phyloP scores from a whole-genome alignment of 352 stramenopile species.

The Aphanomyces astaci region DNA sequence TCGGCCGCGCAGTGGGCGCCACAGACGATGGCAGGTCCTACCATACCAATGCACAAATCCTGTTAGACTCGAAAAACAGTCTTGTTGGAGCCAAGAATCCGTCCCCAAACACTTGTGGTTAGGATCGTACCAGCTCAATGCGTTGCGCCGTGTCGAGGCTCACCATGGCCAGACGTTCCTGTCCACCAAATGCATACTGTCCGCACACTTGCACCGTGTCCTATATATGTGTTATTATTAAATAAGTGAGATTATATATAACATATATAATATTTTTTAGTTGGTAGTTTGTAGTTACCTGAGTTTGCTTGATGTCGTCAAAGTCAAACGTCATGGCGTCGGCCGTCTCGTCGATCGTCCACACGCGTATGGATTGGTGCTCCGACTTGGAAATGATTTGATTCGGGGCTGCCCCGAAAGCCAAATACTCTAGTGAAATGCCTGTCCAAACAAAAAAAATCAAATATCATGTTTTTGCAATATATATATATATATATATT shows the following conservation, averaged over 20 bases:
- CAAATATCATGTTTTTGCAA: no score
- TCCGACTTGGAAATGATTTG: conserved; percentile 80
- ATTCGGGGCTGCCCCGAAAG: conserved; percentile 47
- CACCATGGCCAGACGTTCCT: conserved; percentile 55
- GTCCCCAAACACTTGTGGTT: no score
- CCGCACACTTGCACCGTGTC: conserved; percentile 61
- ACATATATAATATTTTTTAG: no score
- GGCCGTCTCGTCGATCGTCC: conserved; percentile 58
- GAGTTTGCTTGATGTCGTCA: conserved; percentile 54
- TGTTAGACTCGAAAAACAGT: no score
- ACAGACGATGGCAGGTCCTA: conserved; percentile 49
- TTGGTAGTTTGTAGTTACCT: no score
- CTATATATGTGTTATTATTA: conserved; percentile 46
- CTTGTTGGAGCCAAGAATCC: no score
- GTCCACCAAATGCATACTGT: conserved; percentile 64
- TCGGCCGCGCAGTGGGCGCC: conserved; percentile 23
- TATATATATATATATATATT: neutral
- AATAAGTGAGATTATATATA: no score
- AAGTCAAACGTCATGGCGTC: conserved; percentile 27
- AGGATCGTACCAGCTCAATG: conserved; percentile 52
- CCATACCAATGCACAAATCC: neutral
- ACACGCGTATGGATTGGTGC: conserved; percentile 78
- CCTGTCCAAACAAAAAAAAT: no score
- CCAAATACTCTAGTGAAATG: conserved; percentile 73
- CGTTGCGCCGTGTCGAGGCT: conserved; percentile 45